Evolutionary conservation across 1,139 yeast species (phyloP), one percentile per base, ranked within the genome.

Genomic region (Zygoascus sp.): DNA sequence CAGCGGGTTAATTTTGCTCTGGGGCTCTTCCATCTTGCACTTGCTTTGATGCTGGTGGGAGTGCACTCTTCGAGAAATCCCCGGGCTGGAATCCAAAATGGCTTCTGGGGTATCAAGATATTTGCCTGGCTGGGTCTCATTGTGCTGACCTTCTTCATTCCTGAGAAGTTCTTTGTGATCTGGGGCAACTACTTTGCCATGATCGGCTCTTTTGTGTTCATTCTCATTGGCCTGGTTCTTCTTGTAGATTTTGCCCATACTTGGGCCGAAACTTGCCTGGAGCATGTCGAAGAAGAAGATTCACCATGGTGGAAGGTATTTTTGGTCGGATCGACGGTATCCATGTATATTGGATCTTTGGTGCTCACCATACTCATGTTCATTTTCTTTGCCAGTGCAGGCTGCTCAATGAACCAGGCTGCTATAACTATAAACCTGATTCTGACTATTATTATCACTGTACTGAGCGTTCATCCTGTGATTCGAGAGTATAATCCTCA

Each of bases 241-340:
- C 69, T 94, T 46, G 97, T 94, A 25, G 98, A 94, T 66, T 92
- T 89, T 73, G 97, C 98, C 10, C 98, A 94, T 66, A 94, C 94
- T 51, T 94, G 97, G 97, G 97, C 98, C 0, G 99, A 94, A 60
- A 87, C 85, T 9, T 94, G 98, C 63, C 76, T 92, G 48, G 92
- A 84, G 56, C 87, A 88, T 59, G 88, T 92, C 42, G 97, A 92
- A 64, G 74, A 78, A 55, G 94, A 85, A 56, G 96, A 90, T 53
- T 83, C 90, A 44, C 77, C 80, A 46, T 59, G 86, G 56, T 92
- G 98, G 98, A 80, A 87, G 59, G 74, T 79, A 40, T 68, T 90
- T 19, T 72, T 94, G 41, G 78, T 92, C 30, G 88, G 95, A 1
- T 96, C 97, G 0, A 92, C 98, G 0, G 70, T 83, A 39, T 65